Evolutionary conservation across 208 protist species (phyloP), one percentile per base, ranked within the genome.

Genomic region (Leishmania turanica): DNA sequence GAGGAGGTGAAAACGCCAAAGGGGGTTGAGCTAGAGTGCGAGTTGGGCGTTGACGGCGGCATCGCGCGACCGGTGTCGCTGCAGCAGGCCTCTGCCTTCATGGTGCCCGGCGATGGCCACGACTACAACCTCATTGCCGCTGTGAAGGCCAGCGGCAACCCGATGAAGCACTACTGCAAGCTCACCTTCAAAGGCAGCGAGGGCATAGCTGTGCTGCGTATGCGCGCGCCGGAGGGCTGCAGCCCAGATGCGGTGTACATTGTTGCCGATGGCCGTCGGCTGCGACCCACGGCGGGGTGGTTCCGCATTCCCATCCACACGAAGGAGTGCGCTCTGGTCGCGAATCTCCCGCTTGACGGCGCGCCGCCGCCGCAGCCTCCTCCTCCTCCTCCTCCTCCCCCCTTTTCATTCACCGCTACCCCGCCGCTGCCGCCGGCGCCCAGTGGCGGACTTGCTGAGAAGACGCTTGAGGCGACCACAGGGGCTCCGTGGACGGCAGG

Each of bases 131-230:
- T 97, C 37, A 93, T 85, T 34, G 87, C 94, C 6, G 74, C 89
- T 0, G 84, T 97, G 53, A 85, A 89, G 60, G 86, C 77, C 11
- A 84, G 79, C 60, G 78, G 80, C 27, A 77, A 76, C 15, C 74
- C 86, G 45, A 37, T 56, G 60, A 88, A 88, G 78, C 93, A 97
- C 83, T 90, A 89, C 73, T 95, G 93, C 79, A 80, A 81, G 51
- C 87, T 97, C 85, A 88, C 88, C 27, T 89, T 97, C 49, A 92
- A 90, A 71, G 93, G 93, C 40, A 93, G 86, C 68, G 91, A 94
- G 42, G 90, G 90, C 5, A 84, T 75, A 47, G 89, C 81, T 85
- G 74, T 90, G 34, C 37, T 94, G 31, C 91, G 89, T 64, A 75
- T 97, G 70, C 88, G 91, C 2, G 92, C 91, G 15, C 93, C 93